These are phyloP conservation scores for Paspalum notatum DNA, from an alignment of 176 grass and related monocot species.

Conservation along the genomic window DNA sequence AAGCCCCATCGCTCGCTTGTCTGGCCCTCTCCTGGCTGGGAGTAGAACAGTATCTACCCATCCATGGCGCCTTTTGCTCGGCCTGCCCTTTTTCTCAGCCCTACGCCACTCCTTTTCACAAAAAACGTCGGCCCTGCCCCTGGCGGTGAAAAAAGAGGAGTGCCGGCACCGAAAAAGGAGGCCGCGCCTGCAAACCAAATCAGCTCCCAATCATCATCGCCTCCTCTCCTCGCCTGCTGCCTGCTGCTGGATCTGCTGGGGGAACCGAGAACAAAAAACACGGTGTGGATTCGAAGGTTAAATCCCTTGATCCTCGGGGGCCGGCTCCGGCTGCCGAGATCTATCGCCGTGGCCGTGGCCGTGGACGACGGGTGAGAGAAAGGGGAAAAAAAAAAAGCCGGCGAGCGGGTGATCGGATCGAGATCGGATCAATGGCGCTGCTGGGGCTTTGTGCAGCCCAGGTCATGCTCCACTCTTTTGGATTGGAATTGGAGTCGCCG, in stretches of 20 bases:
- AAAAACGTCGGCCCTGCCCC: constrained; percentile 34
- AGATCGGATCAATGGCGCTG: neutral
- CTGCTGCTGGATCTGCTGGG: too few relatives aligned
- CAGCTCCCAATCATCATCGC: constrained; percentile 49
- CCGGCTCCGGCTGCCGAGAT: neutral
- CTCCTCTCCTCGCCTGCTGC: too few relatives aligned
- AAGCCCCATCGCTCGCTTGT: neutral
- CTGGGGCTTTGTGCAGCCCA: constrained; percentile 27
- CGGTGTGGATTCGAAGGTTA: constrained; percentile 46
- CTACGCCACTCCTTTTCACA: constrained; percentile 56
- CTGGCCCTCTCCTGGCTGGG: too few relatives aligned
- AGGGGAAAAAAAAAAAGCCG: neutral
- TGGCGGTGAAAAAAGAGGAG: constrained; percentile 25
- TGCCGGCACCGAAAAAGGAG: neutral
- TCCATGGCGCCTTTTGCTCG: too few relatives aligned
- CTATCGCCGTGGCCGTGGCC: neutral
- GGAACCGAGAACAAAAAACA: neutral
- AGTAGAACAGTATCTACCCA: constrained; percentile 14
- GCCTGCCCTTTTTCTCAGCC: constrained; percentile 15
- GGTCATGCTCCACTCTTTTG: constrained; percentile 51
- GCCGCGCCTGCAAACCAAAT: constrained; percentile 37
- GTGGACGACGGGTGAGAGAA: neutral
- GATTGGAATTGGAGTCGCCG: neutral
- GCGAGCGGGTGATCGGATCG: neutral
- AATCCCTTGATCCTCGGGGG: constrained; percentile 35